Conservation (phyloP, 257 asterid genomes). For the Anisodus acutangulus region DNA sequence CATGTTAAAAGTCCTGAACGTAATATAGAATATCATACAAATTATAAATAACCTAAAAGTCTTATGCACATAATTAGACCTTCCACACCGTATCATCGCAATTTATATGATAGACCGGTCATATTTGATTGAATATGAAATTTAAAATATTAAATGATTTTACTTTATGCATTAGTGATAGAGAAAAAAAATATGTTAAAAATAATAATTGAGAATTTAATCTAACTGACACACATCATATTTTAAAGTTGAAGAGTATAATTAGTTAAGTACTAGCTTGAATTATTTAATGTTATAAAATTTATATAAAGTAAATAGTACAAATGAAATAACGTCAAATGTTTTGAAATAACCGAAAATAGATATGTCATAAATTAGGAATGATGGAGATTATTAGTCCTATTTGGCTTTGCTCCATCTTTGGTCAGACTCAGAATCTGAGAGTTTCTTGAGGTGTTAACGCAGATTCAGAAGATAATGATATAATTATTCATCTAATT, state of each 20-base stretch:
- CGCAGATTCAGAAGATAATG: neutral
- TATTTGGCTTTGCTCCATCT: neutral
- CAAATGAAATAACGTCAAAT: neutral
- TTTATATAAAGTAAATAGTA: neutral
- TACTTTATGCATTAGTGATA: neutral
- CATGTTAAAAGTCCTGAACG: neutral
- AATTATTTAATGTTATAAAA: neutral
- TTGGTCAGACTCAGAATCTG: neutral
- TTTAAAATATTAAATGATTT: neutral
- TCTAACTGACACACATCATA: neutral
- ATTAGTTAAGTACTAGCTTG: neutral
- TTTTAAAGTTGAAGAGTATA: neutral
- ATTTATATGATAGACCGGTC: neutral
- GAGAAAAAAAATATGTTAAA: neutral
- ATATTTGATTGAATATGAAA: neutral
- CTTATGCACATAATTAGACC: neutral
- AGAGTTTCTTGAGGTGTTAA: neutral
- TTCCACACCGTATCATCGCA: neutral
- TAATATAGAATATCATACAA: neutral
- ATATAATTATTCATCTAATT: neutral
- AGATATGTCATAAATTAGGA: constrained; percentile 5
- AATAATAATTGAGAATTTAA: neutral
- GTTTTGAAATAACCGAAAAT: neutral
- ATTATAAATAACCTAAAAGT: neutral
- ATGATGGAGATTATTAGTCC: neutral